Percentiles rank a stretch among this genome's conserved stretches.
Evolutionary conservation across 2,329 filamentous ascomycete species (phyloP).

Genomic region (Bipolaris bicolor): DNA sequence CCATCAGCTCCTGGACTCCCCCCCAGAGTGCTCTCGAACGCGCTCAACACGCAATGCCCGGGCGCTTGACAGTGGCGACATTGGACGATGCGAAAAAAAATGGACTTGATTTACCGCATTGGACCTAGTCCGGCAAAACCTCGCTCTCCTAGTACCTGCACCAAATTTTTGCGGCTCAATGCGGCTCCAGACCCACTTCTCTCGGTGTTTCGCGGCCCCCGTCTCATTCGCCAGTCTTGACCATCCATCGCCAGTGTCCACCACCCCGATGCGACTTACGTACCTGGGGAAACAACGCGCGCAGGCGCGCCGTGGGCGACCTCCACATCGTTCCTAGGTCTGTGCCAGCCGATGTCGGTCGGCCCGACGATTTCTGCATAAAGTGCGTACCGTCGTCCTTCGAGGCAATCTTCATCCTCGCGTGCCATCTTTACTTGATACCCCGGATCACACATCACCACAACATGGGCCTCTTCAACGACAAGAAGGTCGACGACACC

Average conservation of each 20-base stretch:
- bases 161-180: slow-evolving; percentile 9
- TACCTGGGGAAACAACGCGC: slow-evolving; percentile 15
- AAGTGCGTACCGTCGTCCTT: slow-evolving; percentile 11
- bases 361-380: slow-evolving; percentile 14
- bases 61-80: slow-evolving; percentile 9
- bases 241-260: slow-evolving; percentile 6
- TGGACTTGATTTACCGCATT: slow-evolving; percentile 1
- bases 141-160: slow-evolving; percentile 7
- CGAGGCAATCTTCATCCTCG: not conserved
- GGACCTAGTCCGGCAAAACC: slow-evolving; percentile 6
- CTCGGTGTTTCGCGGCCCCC: slow-evolving; percentile 13
- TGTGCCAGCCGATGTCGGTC: slow-evolving; percentile 15
- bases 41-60: not conserved
- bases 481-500: slow-evolving; percentile 8
- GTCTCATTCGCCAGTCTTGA: slow-evolving; percentile 3
- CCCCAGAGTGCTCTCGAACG: slow-evolving; percentile 14
- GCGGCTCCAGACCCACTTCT: slow-evolving; percentile 9
- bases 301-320: slow-evolving; percentile 6
- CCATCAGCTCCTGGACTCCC: not conserved
- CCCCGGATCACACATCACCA: slow-evolving; percentile 2
- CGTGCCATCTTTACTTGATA: slow-evolving; percentile 5
- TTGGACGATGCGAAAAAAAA: slow-evolving; percentile 4
- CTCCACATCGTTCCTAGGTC: slow-evolving; percentile 12
- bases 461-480: slow-evolving; percentile 8
- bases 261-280: slow-evolving; percentile 3